These are phyloP conservation scores for Gossypium thurberi DNA, from an alignment of 345 rosid genomes.

Conservation along the genomic window DNA sequence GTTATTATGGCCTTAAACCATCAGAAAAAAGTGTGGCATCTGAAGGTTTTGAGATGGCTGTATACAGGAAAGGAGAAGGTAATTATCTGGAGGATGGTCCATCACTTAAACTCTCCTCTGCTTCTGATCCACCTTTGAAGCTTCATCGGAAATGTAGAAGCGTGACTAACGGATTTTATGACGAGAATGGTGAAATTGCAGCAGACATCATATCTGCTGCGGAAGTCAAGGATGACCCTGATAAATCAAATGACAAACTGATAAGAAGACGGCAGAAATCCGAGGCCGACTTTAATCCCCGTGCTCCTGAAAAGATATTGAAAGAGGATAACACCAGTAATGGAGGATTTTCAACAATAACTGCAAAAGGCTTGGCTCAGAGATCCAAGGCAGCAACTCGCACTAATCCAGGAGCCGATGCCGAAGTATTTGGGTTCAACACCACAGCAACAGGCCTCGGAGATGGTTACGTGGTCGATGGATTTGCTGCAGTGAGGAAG, in stretches of 20 bases:
- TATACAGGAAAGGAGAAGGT: slow-evolving; percentile 31
- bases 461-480: slow-evolving; percentile 33
- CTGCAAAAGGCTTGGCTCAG: slow-evolving; percentile 62
- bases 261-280: slow-evolving; percentile 5
- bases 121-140: slow-evolving; percentile 32
- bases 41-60: slow-evolving; percentile 56
- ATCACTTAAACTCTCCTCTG: slow-evolving; percentile 28
- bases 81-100: slow-evolving; percentile 26
- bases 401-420: slow-evolving; percentile 27
- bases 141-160: slow-evolving; percentile 63
- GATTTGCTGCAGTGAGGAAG: slow-evolving; percentile 45
- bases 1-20: slow-evolving; percentile 63
- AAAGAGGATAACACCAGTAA: slow-evolving; percentile 49
- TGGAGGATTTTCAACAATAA: slow-evolving; percentile 38
- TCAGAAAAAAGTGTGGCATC: slow-evolving; percentile 19
- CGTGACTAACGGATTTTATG: slow-evolving; percentile 35
- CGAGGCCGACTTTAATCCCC: slow-evolving; percentile 24
- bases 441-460: slow-evolving; percentile 22
- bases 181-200: slow-evolving; percentile 41
- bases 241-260: neutral
- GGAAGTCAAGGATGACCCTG: neutral
- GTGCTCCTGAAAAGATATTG: slow-evolving; percentile 49
- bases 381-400: slow-evolving; percentile 58
- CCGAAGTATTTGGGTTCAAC: slow-evolving; percentile 22
- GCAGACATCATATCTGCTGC: neutral